phyloP scores from a whole-genome alignment of 192 early-diverging fungal species.

The Backusella sp. region DNA sequence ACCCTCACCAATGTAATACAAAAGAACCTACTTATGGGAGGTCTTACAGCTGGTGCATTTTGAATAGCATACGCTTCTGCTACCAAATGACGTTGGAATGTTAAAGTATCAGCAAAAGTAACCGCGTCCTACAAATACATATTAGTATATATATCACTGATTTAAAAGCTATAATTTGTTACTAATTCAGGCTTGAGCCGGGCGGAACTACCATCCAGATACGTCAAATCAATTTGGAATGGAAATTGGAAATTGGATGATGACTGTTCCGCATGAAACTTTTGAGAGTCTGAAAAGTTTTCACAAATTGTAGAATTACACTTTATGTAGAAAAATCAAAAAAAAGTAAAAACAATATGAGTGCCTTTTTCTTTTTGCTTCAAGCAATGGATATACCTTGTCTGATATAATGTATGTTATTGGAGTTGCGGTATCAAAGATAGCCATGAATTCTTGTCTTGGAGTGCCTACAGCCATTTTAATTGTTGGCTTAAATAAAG shows the following conservation, averaged over 20 bases:
- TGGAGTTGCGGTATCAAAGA: slow-evolving; percentile 6
- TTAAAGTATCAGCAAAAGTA: background rate
- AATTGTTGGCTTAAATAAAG: background rate
- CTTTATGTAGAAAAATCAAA: background rate
- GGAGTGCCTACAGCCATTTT: background rate
- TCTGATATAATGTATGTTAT: background rate
- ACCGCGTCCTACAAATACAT: background rate
- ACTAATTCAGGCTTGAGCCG: background rate
- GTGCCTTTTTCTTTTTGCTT: background rate
- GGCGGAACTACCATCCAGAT: background rate
- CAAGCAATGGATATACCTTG: background rate
- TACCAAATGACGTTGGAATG: background rate
- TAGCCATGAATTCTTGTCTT: background rate
- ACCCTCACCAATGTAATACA: background rate
- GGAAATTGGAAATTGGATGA: background rate
- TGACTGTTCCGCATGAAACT: background rate
- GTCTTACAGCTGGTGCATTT: slow-evolving; percentile 1
- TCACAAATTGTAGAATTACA: slow-evolving; percentile 3
- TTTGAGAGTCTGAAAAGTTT: background rate
- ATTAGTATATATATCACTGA: background rate
- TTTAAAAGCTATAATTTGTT: background rate
- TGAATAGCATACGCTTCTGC: background rate
- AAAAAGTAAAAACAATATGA: background rate
- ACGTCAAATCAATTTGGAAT: slow-evolving; percentile 1
- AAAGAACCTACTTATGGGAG: background rate